Base-by-base conservation (phyloP, 2,329 filamentous ascomycete species). In the Pestalotiopsis sp. region DNA sequence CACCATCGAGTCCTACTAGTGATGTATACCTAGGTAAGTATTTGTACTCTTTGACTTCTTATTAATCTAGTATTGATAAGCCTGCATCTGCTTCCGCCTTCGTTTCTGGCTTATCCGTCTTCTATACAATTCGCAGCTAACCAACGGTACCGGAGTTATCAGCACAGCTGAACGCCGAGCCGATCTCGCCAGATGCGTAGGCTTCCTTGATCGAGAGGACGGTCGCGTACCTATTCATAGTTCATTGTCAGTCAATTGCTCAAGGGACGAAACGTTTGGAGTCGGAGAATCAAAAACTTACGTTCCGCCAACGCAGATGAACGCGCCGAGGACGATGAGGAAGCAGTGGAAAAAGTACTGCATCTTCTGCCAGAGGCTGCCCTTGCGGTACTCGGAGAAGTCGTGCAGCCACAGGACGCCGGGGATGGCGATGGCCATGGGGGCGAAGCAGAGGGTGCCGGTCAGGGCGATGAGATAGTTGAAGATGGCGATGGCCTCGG, bases 111-210 rank as follows among this genome's bases (percentile, higher is more conserved):
- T 22, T 22, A 61, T 20, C 14, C 11, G 17, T 5, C 24, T 20
- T 22, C 14, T 6, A 6, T 58, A 9, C 20, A 11, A 26, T 3
- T 13, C n/a, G 9, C 4, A 35, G 14, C 35, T 48, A 63, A 65
- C 52, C 55, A 11, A 64, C 48, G n/a, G 67, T 64, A 20, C 48
- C 67, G 20, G 71, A 73, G 44, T 73, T 72, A 65, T 72, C 71
- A 55, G 69, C 70, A 58, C 71, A 73, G 38, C 69, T 71, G 17
- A 72, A 72, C 11, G 71, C 70, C 2, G 71, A 70, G 30, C 71
- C 71, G 59, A 72, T 71, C 52, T 69, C 60, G 9, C 70, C 71
- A 14, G 65, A 68, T 17, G 67, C 68, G 26, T 73, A 73, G 4
- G 70, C 69, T 11, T 69, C 67, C 30, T 66, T 71, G 44, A 71